Base-by-base conservation (phyloP, 768 basidiomycete species). In the Pleurotus pulmonarius region DNA sequence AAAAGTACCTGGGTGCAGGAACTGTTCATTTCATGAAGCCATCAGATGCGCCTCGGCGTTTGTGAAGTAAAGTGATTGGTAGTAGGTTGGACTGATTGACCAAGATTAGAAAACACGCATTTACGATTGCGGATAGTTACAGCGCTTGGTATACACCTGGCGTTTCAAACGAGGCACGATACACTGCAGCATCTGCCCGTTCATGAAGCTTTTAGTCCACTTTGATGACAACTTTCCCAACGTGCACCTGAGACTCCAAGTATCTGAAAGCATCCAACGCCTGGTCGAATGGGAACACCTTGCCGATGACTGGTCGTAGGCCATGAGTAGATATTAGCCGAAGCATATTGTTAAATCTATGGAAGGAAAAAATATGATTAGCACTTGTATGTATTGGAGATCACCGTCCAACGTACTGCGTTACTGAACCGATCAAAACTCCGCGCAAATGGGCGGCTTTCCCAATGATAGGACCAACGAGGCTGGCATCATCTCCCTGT, bases 141-240 rank as follows among this genome's bases (percentile, higher is more conserved):
- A 9, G 11, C 29, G 4, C 8, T 11, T 34, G 29, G 8, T 34
- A 34, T 34, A 34, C 29, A 34, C 29, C 29, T 9, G 29, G 11
- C 11, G 29, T 34, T 34, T 11, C 11, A 8, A 11, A 34, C 11
- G 29, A 34, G 29, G 29, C 11, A 34, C 29, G 11, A 11, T 34
- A 11, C 11, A 34, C 7, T 34, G 9, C 8, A 34, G 9, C 9
- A 11, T 34, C 9, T 11, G 29, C 3, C 11, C 29, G 29, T 34
- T 11, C 11, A 9, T 11, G 7, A 1, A 34, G 29, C 9, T 9
- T 34, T 34, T 34, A 34, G 29, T 34, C 29, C 29, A 84, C 76
- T 67, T 74, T 75, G 58, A 85, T 79, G n/a, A 81, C 80, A 15
- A 85, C 75, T 68, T 87, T 86, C 15, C 85, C 86, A 20, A 85